These are phyloP conservation scores for Fusarium drepaniforme DNA, from an alignment of 2,329 filamentous ascomycete genomes.

Conservation along the genomic window DNA sequence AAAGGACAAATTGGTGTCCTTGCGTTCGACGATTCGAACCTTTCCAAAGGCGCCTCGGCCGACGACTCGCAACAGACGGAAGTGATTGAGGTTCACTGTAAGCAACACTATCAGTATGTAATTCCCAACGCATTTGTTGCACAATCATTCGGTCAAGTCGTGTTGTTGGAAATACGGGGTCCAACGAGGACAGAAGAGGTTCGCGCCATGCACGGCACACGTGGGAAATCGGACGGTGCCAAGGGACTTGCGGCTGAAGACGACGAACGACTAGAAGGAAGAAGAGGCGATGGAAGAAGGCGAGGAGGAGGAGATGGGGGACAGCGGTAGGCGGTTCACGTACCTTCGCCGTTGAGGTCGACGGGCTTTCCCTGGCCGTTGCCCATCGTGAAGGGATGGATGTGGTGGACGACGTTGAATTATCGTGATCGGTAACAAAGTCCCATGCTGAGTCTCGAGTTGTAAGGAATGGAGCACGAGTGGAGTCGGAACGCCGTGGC, in stretches of 20 bases:
- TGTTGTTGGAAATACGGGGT: not conserved
- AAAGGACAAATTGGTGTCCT: conserved; percentile 94
- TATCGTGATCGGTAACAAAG: conserved; percentile 45
- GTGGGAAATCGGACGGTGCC: conserved; percentile 38
- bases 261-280: conserved; percentile 17
- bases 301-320: not conserved
- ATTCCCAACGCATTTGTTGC: not conserved
- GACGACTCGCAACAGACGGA: conserved; percentile 93
- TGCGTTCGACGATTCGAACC: conserved; percentile 97
- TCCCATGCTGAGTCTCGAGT: conserved; percentile 46
- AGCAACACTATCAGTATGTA: conserved; percentile 16
- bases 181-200: conserved; percentile 9
- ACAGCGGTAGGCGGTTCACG: conserved; percentile 27
- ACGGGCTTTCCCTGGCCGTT: conserved; percentile 96
- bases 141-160: not conserved
- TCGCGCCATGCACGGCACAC: conserved; percentile 39
- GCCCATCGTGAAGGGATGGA: conserved; percentile 73
- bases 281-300: conserved; percentile 16
- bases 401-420: conserved; percentile 45
- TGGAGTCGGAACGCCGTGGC: conserved; percentile 42
- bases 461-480: conserved; percentile 33
- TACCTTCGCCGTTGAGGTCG: conserved; percentile 93
- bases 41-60: conserved; percentile 99
- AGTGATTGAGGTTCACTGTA: conserved; percentile 95
- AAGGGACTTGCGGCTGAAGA: conserved; percentile 34